Percentiles rank a stretch among this genome's conserved stretches.
These are phyloP conservation scores for Furcasterigmium sp. DNA, from an alignment of 2,329 filamentous ascomycete species.

Conservation along the genomic window DNA sequence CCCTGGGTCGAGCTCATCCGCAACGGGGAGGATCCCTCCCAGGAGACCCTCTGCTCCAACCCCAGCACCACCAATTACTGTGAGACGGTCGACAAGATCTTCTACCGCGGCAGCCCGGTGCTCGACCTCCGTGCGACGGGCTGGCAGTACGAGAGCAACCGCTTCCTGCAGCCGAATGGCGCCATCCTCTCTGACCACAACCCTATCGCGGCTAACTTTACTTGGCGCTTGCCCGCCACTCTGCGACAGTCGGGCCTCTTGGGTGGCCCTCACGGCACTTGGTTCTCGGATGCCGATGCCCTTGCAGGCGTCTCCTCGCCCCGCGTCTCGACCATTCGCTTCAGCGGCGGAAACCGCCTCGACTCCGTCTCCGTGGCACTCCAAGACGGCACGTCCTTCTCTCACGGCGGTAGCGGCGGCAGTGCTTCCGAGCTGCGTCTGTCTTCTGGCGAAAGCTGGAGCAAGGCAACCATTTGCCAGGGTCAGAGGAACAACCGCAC, in stretches of 20 bases:
- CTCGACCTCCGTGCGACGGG: constrained; percentile 39
- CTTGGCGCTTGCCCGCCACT: constrained; percentile 29
- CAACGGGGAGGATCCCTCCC: constrained; percentile 37
- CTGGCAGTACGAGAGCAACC: constrained; percentile 49
- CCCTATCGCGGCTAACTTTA: constrained; percentile 52
- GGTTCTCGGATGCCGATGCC: constrained; percentile 49
- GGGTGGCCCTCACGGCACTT: constrained; percentile 44
- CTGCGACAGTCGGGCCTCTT: constrained; percentile 39
- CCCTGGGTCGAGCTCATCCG: constrained; percentile 53
- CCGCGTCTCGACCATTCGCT: constrained; percentile 31
- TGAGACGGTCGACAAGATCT: constrained; percentile 64
- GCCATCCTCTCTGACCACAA: constrained; percentile 60
- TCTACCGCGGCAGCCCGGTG: constrained; percentile 49
- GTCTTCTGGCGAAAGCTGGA: constrained; percentile 42
- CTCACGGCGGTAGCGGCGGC: constrained; percentile 51
- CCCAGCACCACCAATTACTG: constrained; percentile 49
- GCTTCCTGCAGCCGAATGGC: constrained; percentile 53
- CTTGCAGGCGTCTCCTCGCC: constrained; percentile 25
- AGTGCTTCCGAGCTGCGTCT: constrained; percentile 34
- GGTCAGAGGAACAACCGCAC: constrained; percentile 38
- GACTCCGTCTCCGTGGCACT: constrained; percentile 45
- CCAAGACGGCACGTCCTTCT: constrained; percentile 39
- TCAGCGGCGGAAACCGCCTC: constrained; percentile 42
- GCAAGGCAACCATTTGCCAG: constrained; percentile 42
- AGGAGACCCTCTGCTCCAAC: constrained; percentile 48